Evolutionary conservation across 768 basidiomycete genomes (phyloP), one percentile per base, ranked within the genome.

Genomic region (Serendipita vermifera): DNA sequence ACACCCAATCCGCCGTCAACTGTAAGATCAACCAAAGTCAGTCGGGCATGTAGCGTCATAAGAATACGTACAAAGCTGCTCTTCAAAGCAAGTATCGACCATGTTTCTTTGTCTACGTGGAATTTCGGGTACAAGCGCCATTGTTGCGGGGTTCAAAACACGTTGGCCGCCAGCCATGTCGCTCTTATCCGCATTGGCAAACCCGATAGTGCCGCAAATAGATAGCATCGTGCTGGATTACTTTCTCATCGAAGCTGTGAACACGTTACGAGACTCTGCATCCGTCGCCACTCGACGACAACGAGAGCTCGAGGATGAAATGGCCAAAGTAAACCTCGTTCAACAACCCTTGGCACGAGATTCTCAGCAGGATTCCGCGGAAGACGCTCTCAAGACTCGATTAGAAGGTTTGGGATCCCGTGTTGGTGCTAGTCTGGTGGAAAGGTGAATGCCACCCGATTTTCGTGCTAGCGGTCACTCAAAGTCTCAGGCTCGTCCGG

Each of bases 391-490:
- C 9, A 70, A 80, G 38, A 66, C 76, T 31, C 72, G 89, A 54
- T 70, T 96, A 35, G 90, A 94, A 67, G 73, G 79, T 5, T 87
- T 97, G 58, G 92, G 92, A 0, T 69, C 82, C 62, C 86, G 90
- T 64, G 86, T 93, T 2, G 92, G 92, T 1, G 81, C 83, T 3
- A 89, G 87, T 65, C 79, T 92, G 57, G 79, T 83, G 1, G 92
- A 94, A 73, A 75, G 84, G 92, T 92, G 60, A 58, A 76, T 70
- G 5, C 20, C 38, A 22, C n/a, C 32, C 27, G 39, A 26, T 6
- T 15, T 20, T 15, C 22, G 3, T 3, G 33, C 11, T 15, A 2
- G 27, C 11, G 17, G 56, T 14, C n/a, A 13, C 35, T 36, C 38
- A 53, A 14, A 26, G 33, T 3, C 55, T 7, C 41, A 94, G 92